Percentiles rank a stretch among this genome's conserved stretches.
Conservation (phyloP, 2,329 filamentous ascomycete genomes). For the Aureobasidium lini region DNA sequence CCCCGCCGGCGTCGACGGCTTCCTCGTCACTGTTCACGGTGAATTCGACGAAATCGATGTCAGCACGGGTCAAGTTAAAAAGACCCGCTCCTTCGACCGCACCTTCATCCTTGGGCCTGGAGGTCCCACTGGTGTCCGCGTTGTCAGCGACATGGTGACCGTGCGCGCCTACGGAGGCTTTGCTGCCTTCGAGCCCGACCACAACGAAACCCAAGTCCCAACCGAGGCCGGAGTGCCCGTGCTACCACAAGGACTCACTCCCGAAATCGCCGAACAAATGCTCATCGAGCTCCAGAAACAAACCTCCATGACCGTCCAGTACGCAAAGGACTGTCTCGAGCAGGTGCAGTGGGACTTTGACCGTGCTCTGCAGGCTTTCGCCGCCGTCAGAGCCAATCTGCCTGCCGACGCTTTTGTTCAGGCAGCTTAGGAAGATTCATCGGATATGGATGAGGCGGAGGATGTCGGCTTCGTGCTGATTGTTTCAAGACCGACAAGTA, state of each 20-base stretch:
- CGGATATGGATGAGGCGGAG: neutral
- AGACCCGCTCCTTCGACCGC: slow-evolving; percentile 67
- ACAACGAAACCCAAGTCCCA: slow-evolving; percentile 22
- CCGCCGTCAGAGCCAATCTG: slow-evolving; percentile 56
- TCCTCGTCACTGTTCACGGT: slow-evolving; percentile 72
- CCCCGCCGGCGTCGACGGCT: slow-evolving; percentile 62
- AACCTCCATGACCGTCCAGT: slow-evolving; percentile 73
- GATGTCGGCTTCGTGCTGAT: neutral
- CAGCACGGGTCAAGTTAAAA: slow-evolving; percentile 47
- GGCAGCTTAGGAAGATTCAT: slow-evolving; percentile 4
- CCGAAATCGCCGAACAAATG: slow-evolving; percentile 47
- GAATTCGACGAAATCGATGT: slow-evolving; percentile 70
- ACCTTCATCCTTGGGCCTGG: slow-evolving; percentile 74
- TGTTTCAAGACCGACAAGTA: too few species aligned
- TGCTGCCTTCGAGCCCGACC: slow-evolving; percentile 43
- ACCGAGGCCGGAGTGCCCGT: slow-evolving; percentile 17
- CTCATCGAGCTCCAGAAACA: slow-evolving; percentile 62
- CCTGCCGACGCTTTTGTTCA: slow-evolving; percentile 35
- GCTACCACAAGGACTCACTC: slow-evolving; percentile 23
- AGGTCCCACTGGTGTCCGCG: slow-evolving; percentile 57
- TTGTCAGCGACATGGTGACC: slow-evolving; percentile 72
- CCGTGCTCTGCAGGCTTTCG: slow-evolving; percentile 66
- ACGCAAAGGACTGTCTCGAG: slow-evolving; percentile 71
- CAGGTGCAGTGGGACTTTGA: slow-evolving; percentile 76
- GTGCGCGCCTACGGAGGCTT: slow-evolving; percentile 59